A percentile compares a stretch with the other conserved stretches of the same genome.
Evolutionary conservation across 768 basidiomycete species (phyloP).

Genomic region (Podaxis sp.): DNA sequence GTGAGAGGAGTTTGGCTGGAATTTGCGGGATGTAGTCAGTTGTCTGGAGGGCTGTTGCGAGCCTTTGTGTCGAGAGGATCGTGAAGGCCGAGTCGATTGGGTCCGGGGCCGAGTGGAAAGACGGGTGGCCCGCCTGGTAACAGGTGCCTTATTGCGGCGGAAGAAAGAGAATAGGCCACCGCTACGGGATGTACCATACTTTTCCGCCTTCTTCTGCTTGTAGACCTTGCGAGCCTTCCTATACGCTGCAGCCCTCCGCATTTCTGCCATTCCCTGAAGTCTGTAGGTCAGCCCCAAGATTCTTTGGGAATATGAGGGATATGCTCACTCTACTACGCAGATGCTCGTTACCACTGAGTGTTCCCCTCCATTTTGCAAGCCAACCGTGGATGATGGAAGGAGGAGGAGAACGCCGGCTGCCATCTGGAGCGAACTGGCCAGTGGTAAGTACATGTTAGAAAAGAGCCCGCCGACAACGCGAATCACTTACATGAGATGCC

Average conservation of each 20-base stretch:
- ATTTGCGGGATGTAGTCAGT: not conserved
- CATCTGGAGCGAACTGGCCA: conserved; percentile 41
- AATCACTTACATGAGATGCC: conserved; percentile 38
- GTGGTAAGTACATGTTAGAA: not conserved
- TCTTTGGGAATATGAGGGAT: not conserved
- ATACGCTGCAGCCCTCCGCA: conserved; percentile 47
- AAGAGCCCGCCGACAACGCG: not conserved
- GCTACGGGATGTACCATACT: conserved; percentile 19
- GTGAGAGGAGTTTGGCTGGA: not conserved
- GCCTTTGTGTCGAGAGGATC: not conserved
- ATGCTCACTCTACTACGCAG: conserved; percentile 46
- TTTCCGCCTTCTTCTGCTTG: conserved; percentile 10
- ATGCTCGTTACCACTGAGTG: conserved; percentile 59
- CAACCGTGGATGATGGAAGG: conserved; percentile 70
- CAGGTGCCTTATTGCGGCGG: conserved; percentile 8
- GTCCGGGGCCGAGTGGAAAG: not conserved
- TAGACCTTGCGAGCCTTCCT: conserved; percentile 10
- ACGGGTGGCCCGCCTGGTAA: not conserved
- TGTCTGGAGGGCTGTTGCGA: not conserved
- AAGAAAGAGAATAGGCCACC: conserved; percentile 24
- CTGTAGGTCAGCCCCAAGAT: conserved; percentile 4
- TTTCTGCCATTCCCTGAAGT: conserved; percentile 64
- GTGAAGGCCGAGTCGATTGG: conserved; percentile 1
- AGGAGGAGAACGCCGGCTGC: conserved; percentile 43
- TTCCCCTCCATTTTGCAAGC: conserved; percentile 78